These are phyloP conservation scores for Diaporthe sp. DNA, from an alignment of 2,329 filamentous ascomycete genomes.

Conservation along the genomic window DNA sequence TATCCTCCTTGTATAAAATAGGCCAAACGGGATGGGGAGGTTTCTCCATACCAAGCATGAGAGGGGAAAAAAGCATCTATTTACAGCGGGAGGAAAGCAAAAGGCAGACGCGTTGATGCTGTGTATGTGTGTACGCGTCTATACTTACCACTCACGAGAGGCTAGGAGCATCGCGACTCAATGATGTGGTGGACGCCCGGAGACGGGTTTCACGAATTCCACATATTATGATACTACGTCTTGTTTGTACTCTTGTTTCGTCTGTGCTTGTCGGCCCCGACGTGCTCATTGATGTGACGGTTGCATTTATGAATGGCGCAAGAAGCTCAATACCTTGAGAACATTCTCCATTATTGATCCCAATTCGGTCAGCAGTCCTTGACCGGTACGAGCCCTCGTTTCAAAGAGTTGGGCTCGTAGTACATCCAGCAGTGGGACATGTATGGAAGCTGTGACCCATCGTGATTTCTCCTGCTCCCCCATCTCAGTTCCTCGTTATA, in stretches of 20 bases:
- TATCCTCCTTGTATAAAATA: constrained; percentile 20
- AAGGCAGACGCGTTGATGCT: not conserved
- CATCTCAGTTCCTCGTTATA: not conserved
- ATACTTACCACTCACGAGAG: constrained; percentile 8
- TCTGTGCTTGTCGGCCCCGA: not conserved
- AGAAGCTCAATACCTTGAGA: not conserved
- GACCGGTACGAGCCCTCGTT: too few relatives aligned
- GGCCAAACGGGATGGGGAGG: not conserved
- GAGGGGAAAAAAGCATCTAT: constrained; percentile 11
- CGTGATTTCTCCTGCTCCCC: not conserved
- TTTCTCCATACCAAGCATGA: not conserved
- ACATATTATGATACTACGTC: not conserved
- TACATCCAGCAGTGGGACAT: too few relatives aligned
- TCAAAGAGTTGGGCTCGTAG: too few relatives aligned
- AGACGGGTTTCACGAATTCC: constrained; percentile 15
- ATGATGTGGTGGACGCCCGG: constrained; percentile 2
- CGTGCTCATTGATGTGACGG: too few relatives aligned
- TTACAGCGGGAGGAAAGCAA: constrained; percentile 1
- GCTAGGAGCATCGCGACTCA: constrained; percentile 37
- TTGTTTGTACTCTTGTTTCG: not conserved
- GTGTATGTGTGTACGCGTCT: constrained; percentile 11
- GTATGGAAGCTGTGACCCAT: not conserved
- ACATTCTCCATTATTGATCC: too few relatives aligned
- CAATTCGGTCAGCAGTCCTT: too few relatives aligned
- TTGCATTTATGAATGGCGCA: not conserved